Evolutionary conservation across 306 rosid genomes (phyloP).

Genomic region (Dryas drummondii): DNA sequence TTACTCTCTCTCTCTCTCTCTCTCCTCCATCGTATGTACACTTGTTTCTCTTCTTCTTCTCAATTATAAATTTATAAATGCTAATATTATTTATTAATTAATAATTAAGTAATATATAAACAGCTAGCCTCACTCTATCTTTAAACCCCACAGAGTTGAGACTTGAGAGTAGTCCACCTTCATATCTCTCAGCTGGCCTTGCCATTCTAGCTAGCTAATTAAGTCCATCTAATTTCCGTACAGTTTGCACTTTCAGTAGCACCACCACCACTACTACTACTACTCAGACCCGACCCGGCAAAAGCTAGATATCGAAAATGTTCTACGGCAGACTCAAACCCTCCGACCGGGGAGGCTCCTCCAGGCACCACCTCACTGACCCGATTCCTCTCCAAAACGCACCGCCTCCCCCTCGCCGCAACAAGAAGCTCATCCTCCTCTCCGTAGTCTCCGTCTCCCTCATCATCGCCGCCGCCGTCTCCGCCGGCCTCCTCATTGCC

Average conservation of each 20-base stretch:
- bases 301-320: conserved; percentile 29
- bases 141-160: neutral
- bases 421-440: conserved; percentile 36
- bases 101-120: neutral
- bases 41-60: neutral
- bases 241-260: neutral
- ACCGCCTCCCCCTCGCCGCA: neutral
- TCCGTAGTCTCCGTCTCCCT: conserved; percentile 45
- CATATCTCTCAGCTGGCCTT: no score
- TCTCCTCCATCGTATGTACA: neutral
- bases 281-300: no score
- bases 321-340: conserved; percentile 52
- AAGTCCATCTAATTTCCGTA: neutral
- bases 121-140: conserved; percentile 4
- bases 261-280: neutral
- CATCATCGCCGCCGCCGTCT: conserved; percentile 52
- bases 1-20: neutral
- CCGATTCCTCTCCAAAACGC: neutral
- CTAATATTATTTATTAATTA: neutral
- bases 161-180: no score
- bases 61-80: neutral
- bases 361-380: neutral
- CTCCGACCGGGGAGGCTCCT: conserved; percentile 22
- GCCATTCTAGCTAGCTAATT: neutral
- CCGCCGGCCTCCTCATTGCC: conserved; percentile 39